Base-by-base conservation (phyloP, 495 filamentous ascomycete species). In the Stereocaulon alpinum region DNA sequence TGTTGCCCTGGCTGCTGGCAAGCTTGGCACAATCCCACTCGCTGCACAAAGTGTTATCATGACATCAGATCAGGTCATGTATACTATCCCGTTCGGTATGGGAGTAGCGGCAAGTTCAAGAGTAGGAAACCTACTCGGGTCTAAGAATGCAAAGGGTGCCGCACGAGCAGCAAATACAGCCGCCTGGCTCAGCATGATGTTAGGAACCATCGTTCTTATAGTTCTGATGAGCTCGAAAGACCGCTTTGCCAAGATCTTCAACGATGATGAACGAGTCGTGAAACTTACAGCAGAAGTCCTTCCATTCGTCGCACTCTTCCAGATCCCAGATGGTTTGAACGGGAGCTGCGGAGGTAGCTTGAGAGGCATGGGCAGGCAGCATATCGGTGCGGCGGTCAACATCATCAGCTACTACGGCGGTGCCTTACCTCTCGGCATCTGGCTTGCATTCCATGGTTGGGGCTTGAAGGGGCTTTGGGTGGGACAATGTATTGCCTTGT, bases 11-110 rank as follows among this genome's bases (percentile, higher is more conserved):
- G 90, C 85, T 2, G 91, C 91, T 4, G 91, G 91, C 11, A 78
- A 83, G 10, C 77, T 96, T 0, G 91, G 91, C 10, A 93, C 87
- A 0, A 84, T 93, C 42, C 77, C 91, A 0, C 77, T 95, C 0
- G 91, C 91, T 12, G 85, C 91, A 0, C 91, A 96, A 68, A 87
- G 83, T 61, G 90, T 96, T 41, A 92, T 95, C 70, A 95, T 95
- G 90, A 95, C 91, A 0, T 86, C 88, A 0, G 91, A 95, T 69
- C 89, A 94, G 67, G 83, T 95, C 47, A 83, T 96, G 71, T 95
- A 93, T 66, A 95, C 91, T 0, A 86, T 96, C 53, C 91, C 91
- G 0, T 96, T 96, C 66, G 90, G 91, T 1, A 77, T 95, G 7
- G 91, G 91, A 1, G 88, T 96, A 12, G 89, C 91, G 9, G 84